Evolutionary conservation across 495 filamentous ascomycete species (phyloP), one percentile per base, ranked within the genome.

Genomic region (Polyplosphaeria fusca): DNA sequence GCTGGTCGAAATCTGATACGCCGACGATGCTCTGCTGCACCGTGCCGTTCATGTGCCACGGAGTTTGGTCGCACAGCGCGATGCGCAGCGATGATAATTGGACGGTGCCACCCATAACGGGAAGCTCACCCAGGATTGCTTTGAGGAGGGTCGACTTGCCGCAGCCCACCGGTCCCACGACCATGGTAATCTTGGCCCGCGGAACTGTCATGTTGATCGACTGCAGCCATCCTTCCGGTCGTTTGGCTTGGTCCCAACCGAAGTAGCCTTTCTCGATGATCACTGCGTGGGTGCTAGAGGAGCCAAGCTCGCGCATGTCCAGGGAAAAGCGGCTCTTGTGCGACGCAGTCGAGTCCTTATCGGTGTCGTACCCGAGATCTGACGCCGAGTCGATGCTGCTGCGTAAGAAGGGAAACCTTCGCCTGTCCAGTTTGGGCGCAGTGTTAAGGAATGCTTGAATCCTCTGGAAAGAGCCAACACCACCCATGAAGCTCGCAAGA

Each of bases 401-500:
- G 30, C 42, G 22, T n/a, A 60, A 25, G 24, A 38, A 49, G 12
- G 50, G 57, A 16, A 54, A 48, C 41, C 25, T 55, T 20, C 55
- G 57, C 35, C 22, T 46, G n/a, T 66, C 60, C 1, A 46, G 28
- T 27, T 55, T 55, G 0, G 67, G 37, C 14, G 67, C 70, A 13
- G 76, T 75, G 12, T 77, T 67, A 13, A 86, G 64, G 56, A 83
- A 87, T 3, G 73, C 67, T 51, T 85, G 81, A 18, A 86, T 83
- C 2, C 84, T 74, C 22, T 67, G 62, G 44, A 86, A 78, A 44
- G 81, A 84, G 5, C 81, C 81, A 2, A 81, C 63, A 0, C 77
- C 79, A 1, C 76, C 79, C 7, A 76, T 68, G 25, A 85, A 74
- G 5, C 60, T 64, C 47, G 81, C 78, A 4, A 86, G 61, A 5